Conservation (phyloP, 202 grass and related monocot genomes). For the Hordeum pubiflorum region DNA sequence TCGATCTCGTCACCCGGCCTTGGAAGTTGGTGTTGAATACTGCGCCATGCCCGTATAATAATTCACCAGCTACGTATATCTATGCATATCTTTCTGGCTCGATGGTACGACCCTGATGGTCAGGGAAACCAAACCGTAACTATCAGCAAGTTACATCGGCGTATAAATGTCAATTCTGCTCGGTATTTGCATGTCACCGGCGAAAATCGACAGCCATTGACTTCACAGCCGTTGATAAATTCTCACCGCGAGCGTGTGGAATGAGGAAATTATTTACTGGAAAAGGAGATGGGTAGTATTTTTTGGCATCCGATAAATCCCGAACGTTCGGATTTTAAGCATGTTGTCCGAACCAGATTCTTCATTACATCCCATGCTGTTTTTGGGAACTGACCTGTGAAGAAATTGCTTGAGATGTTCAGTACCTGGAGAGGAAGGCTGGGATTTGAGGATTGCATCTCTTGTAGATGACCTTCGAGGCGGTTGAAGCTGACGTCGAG, state of each 20-base stretch:
- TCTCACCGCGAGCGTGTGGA: not conserved
- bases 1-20: slow-evolving; percentile 21
- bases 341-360: too few species aligned
- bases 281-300: not conserved
- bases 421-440: slow-evolving; percentile 42
- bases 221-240: not conserved
- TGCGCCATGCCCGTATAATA: not conserved
- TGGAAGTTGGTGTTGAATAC: slow-evolving; percentile 32
- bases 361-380: slow-evolving; percentile 28
- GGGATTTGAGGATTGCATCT: slow-evolving; percentile 4
- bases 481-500: slow-evolving; percentile 67
- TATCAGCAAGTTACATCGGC: not conserved
- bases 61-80: slow-evolving; percentile 6
- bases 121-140: slow-evolving; percentile 8
- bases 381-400: slow-evolving; percentile 33
- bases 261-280: not conserved
- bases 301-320: too few species aligned
- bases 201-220: not conserved
- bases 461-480: slow-evolving; percentile 34
- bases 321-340: too few species aligned
- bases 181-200: not conserved
- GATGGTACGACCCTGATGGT: not conserved
- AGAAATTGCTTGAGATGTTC: slow-evolving; percentile 64
- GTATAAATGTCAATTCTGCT: not conserved
- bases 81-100: slow-evolving; percentile 22